phyloP scores from a whole-genome alignment of 495 filamentous ascomycete genomes.

The Aspergillus saccharolyticus region DNA sequence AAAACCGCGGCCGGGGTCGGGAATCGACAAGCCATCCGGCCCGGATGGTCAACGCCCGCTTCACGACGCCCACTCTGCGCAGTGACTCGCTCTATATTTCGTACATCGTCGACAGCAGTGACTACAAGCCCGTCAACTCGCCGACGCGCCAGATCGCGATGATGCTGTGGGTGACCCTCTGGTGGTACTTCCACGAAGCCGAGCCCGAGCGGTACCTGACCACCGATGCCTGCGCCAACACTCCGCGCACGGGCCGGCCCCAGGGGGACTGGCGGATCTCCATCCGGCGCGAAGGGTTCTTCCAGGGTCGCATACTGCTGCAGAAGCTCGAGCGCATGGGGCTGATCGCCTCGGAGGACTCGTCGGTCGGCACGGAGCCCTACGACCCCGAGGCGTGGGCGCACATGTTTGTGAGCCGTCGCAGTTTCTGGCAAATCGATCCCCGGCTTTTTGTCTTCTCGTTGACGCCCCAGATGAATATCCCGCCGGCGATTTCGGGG shows the following conservation, averaged over 20 bases:
- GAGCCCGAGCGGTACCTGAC: slow-evolving; percentile 49
- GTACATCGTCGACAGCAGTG: slow-evolving; percentile 73
- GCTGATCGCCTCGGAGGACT: slow-evolving; percentile 69
- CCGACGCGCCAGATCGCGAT: slow-evolving; percentile 84
- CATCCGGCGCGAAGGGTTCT: slow-evolving; percentile 79
- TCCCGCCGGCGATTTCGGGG: slow-evolving; percentile 46
- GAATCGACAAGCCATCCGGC: slow-evolving; percentile 20
- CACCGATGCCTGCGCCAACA: slow-evolving; percentile 57
- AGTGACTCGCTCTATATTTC: slow-evolving; percentile 85
- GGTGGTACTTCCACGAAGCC: slow-evolving; percentile 88
- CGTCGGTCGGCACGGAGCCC: slow-evolving; percentile 60
- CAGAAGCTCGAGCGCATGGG: slow-evolving; percentile 93
- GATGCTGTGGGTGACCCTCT: slow-evolving; percentile 93
- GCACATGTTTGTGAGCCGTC: slow-evolving; percentile 74
- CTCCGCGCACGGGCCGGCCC: slow-evolving; percentile 65
- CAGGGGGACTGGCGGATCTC: slow-evolving; percentile 83
- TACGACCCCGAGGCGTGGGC: slow-evolving; percentile 59
- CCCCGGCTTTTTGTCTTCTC: slow-evolving; percentile 84
- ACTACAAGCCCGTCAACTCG: slow-evolving; percentile 73
- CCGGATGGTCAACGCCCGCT: slow-evolving; percentile 40
- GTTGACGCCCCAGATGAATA: slow-evolving; percentile 52
- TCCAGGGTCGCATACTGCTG: slow-evolving; percentile 75
- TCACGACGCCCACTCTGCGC: slow-evolving; percentile 64
- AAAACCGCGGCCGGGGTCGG: slow-evolving; percentile 11
- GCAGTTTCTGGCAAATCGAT: slow-evolving; percentile 89